A percentile compares a stretch with the other conserved stretches of the same genome.
phyloP scores from a whole-genome alignment of 2,329 filamentous ascomycete genomes.

The Chrysosporium keratinophilum region DNA sequence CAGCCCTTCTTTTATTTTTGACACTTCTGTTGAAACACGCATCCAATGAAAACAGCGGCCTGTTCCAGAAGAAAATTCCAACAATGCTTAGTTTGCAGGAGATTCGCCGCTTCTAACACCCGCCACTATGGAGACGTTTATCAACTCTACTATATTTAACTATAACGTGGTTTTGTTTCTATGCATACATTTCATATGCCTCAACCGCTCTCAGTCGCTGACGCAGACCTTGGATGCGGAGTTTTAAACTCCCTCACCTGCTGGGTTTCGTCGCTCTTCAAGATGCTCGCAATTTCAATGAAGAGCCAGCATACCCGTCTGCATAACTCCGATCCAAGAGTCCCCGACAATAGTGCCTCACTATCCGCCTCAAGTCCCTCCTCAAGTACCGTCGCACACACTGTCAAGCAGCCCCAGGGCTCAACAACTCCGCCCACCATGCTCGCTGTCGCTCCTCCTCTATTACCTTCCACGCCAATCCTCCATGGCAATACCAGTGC shows the following conservation, averaged over 20 bases:
- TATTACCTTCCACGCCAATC: constrained; percentile 15
- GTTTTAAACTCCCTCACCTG: constrained; percentile 11
- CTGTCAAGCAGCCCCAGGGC: constrained; percentile 7
- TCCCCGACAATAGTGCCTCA: constrained; percentile 3
- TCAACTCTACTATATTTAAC: constrained; percentile 10
- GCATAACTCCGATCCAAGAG: constrained; percentile 8
- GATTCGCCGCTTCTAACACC: constrained; percentile 7
- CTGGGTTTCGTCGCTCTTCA: constrained; percentile 10
- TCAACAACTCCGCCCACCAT: constrained; percentile 8
- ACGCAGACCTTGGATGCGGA: constrained; percentile 10
- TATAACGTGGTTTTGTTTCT: constrained; percentile 1
- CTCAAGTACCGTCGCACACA: constrained; percentile 6
- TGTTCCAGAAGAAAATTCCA: constrained; percentile 8
- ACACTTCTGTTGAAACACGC: constrained; percentile 5
- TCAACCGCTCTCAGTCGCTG: constrained; percentile 10
- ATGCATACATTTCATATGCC: constrained; percentile 11
- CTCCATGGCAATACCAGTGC: constrained; percentile 11
- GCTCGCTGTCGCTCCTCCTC: constrained; percentile 12
- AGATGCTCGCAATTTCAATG: constrained; percentile 13
- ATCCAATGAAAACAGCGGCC: background rate
- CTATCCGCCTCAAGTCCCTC: constrained; percentile 4
- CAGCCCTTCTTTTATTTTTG: constrained; percentile 2
- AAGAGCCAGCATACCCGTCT: constrained; percentile 11
- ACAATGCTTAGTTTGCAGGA: constrained; percentile 12
- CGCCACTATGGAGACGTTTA: constrained; percentile 12